Evolutionary conservation across 2,329 filamentous ascomycete species (phyloP).

Genomic region (Penicillium sp.): DNA sequence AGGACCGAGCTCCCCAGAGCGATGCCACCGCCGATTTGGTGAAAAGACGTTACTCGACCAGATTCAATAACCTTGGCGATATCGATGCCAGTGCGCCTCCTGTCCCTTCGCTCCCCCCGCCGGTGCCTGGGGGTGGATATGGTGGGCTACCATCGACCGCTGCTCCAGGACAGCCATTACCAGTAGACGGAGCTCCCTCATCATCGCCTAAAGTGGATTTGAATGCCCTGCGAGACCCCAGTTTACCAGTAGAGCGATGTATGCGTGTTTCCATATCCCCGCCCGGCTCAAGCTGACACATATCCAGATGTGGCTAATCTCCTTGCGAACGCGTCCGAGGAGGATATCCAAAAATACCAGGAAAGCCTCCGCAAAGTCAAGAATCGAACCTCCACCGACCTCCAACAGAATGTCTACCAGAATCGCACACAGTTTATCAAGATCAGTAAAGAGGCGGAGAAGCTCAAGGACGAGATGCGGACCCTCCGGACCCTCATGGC

Average conservation of each 20-base stretch:
- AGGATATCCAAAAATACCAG: conserved; percentile 82
- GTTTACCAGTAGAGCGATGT: conserved; percentile 77
- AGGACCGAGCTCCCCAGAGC: conserved; percentile 46
- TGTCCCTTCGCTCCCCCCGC: conserved; percentile 64
- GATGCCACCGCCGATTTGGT: conserved; percentile 75
- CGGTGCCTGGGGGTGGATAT: conserved; percentile 52
- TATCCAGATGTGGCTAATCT: conserved; percentile 56
- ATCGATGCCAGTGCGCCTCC: conserved; percentile 68
- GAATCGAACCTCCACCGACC: conserved; percentile 72
- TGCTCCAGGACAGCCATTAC: conserved; percentile 26
- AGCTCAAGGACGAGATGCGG: conserved; percentile 94
- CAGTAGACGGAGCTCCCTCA: conserved; percentile 54
- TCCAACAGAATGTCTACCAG: conserved; percentile 95
- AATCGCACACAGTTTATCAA: conserved; percentile 98
- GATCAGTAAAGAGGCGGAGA: conserved; percentile 98
- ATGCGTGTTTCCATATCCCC: conserved; percentile 31
- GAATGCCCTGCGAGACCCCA: conserved; percentile 76
- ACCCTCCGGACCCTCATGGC: conserved; percentile 87
- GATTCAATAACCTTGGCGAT: conserved; percentile 75
- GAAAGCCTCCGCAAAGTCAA: conserved; percentile 73
- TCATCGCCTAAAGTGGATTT: conserved; percentile 68
- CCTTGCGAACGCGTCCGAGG: conserved; percentile 80
- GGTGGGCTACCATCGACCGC: background rate
- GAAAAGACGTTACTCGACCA: conserved; percentile 89
- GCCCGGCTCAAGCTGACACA: conserved; percentile 12